Conservation (phyloP, 345 rosid genomes). For the Syzygium aqueum region DNA sequence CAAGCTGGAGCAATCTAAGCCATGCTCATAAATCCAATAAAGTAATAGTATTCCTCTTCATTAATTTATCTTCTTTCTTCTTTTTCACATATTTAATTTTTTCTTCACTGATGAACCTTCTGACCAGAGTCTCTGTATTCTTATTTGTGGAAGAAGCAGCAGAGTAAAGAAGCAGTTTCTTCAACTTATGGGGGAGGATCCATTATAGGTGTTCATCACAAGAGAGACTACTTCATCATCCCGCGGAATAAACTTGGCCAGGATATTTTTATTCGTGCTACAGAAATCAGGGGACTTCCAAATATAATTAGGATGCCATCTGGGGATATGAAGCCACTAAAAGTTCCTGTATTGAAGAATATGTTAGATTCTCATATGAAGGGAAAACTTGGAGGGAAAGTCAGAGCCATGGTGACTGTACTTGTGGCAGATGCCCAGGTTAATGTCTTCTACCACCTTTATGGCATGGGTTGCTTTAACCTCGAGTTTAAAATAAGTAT, state of each 20-base stretch:
- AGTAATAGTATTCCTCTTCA: constrained; percentile 16
- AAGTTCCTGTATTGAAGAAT: constrained; percentile 83
- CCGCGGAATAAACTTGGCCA: constrained; percentile 94
- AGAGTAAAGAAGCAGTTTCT: constrained; percentile 41
- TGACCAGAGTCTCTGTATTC: background rate
- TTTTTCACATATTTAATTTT: background rate
- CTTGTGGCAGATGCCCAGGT: constrained; percentile 75
- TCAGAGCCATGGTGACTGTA: constrained; percentile 66
- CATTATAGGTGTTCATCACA: constrained; percentile 57
- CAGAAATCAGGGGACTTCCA: constrained; percentile 47
- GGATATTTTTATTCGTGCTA: constrained; percentile 76
- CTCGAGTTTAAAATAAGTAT: background rate
- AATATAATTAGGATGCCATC: constrained; percentile 75
- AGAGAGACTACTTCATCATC: constrained; percentile 65
- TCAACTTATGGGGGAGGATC: constrained; percentile 46
- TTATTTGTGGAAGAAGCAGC: background rate
- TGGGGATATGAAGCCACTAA: constrained; percentile 75
- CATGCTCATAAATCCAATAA: constrained; percentile 36
- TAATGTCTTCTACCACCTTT: background rate
- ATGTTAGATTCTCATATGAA: constrained; percentile 78
- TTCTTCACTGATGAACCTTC: background rate
- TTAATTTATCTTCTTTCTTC: background rate
- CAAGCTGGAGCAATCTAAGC: constrained; percentile 88
- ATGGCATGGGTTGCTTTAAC: background rate
- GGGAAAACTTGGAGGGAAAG: constrained; percentile 36